Percentiles rank a stretch among this genome's conserved stretches.
Evolutionary conservation across 805 yeast species (phyloP).

Genomic region (Tetrapisispora arboricola): DNA sequence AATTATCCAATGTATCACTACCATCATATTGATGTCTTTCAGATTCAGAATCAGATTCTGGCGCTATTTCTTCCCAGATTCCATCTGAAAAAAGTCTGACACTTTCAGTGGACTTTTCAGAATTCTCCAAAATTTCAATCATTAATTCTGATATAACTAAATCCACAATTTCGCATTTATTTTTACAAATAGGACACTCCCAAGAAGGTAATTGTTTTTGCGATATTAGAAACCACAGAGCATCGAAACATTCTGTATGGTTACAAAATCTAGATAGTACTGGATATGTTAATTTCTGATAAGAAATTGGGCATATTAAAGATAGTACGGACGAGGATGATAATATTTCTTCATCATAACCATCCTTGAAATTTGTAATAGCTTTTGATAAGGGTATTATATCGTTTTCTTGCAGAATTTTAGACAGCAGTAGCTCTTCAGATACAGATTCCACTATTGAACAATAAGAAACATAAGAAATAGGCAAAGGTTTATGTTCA

Average conservation of each 20-base stretch:
- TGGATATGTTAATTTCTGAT: slow-evolving; percentile 1
- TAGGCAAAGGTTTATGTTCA: slow-evolving; percentile 45
- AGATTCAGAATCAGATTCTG: neutral
- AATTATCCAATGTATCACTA: too few species aligned
- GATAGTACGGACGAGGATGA: neutral
- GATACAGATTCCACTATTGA: slow-evolving; percentile 44
- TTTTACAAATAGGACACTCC: slow-evolving; percentile 4
- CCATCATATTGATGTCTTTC: neutral
- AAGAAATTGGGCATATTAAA: slow-evolving; percentile 2
- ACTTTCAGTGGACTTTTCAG: neutral
- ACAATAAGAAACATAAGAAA: slow-evolving; percentile 39
- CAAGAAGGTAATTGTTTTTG: slow-evolving; percentile 3
- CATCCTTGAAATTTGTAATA: neutral
- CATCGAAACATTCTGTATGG: slow-evolving; percentile 4
- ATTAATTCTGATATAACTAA: slow-evolving; percentile 2
- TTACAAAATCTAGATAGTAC: slow-evolving; percentile 1
- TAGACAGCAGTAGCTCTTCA: slow-evolving; percentile 29
- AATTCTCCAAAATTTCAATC: slow-evolving; percentile 1
- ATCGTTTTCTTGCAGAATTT: slow-evolving; percentile 1
- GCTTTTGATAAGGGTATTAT: neutral
- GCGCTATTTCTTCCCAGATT: slow-evolving; percentile 4
- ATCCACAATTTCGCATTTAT: neutral
- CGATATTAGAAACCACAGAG: slow-evolving; percentile 1
- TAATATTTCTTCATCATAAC: neutral
- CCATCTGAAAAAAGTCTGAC: slow-evolving; percentile 3